Evolutionary conservation across 2,329 filamentous ascomycete genomes (phyloP).

Genomic region (Fusarium sp.): DNA sequence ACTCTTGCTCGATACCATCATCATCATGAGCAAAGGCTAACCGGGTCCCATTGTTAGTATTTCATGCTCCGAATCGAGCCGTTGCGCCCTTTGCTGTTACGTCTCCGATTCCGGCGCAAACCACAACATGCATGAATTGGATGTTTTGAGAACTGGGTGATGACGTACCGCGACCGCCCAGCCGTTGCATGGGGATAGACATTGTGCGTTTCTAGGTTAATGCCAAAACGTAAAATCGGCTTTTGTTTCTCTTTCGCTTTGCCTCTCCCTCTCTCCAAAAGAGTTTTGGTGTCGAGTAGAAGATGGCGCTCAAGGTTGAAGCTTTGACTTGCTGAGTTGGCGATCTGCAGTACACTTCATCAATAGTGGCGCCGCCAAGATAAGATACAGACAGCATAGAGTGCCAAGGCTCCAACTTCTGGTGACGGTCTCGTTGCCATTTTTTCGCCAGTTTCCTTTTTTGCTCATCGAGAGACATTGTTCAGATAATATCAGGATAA

Average conservation of each 20-base stretch:
- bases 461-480: no score
- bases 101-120: slow-evolving; percentile 28
- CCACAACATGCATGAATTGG: neutral
- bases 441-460: neutral
- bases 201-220: slow-evolving; percentile 33
- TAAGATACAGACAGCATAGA: neutral
- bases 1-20: slow-evolving; percentile 80
- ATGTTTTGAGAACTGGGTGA: neutral
- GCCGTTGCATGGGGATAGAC: slow-evolving; percentile 55
- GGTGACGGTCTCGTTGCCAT: neutral
- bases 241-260: neutral
- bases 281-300: slow-evolving; percentile 12
- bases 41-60: slow-evolving; percentile 22
- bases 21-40: slow-evolving; percentile 79
- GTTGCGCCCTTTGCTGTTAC: neutral
- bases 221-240: neutral
- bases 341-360: slow-evolving; percentile 19
- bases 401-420: slow-evolving; percentile 10
- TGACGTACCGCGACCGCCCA: slow-evolving; percentile 57
- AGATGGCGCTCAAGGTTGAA: slow-evolving; percentile 10
- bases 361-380: slow-evolving; percentile 35
- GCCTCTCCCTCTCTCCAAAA: neutral
- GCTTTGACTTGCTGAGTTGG: slow-evolving; percentile 27
- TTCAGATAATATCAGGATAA: no score
- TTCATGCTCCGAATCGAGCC: slow-evolving; percentile 8